phyloP scores from a whole-genome alignment of 768 basidiomycete genomes.

The Coprinopsis strossmayeri region DNA sequence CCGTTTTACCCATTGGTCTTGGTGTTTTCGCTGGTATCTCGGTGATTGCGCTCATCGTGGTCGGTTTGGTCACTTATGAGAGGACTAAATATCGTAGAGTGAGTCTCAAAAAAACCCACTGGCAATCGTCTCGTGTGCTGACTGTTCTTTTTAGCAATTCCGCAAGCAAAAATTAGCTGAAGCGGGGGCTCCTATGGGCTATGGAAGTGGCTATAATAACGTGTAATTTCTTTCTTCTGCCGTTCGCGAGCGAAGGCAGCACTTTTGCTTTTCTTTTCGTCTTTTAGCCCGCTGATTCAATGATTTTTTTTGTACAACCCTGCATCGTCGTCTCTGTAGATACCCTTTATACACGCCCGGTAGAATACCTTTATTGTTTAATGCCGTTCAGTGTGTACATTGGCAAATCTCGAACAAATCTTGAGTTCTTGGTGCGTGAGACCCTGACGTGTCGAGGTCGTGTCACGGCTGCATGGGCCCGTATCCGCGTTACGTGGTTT shows the following conservation, averaged over 20 bases:
- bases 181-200: slow-evolving; percentile 49
- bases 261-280: slow-evolving; percentile 3
- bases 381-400: not conserved
- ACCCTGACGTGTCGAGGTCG: slow-evolving; percentile 13
- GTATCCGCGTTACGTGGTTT: not conserved
- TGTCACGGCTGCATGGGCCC: slow-evolving; percentile 4
- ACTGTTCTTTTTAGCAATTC: slow-evolving; percentile 48
- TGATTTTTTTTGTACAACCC: not conserved
- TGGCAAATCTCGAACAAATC: not conserved
- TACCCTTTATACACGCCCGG: not conserved
- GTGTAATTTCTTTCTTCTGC: slow-evolving; percentile 5
- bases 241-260: slow-evolving; percentile 10
- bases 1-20: slow-evolving; percentile 77
- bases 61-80: slow-evolving; percentile 82
- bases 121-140: slow-evolving; percentile 2
- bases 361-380: slow-evolving; percentile 1
- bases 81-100: slow-evolving; percentile 84
- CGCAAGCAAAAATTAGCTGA: slow-evolving; percentile 69
- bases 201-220: slow-evolving; percentile 37
- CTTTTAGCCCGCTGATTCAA: not conserved
- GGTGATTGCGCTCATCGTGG: slow-evolving; percentile 73
- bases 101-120: slow-evolving; percentile 16
- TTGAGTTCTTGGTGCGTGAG: slow-evolving; percentile 5
- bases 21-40: slow-evolving; percentile 84
- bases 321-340: not conserved